Evolutionary conservation across 83 land plant species (phyloP).

Genomic region (Larix sibirica): DNA sequence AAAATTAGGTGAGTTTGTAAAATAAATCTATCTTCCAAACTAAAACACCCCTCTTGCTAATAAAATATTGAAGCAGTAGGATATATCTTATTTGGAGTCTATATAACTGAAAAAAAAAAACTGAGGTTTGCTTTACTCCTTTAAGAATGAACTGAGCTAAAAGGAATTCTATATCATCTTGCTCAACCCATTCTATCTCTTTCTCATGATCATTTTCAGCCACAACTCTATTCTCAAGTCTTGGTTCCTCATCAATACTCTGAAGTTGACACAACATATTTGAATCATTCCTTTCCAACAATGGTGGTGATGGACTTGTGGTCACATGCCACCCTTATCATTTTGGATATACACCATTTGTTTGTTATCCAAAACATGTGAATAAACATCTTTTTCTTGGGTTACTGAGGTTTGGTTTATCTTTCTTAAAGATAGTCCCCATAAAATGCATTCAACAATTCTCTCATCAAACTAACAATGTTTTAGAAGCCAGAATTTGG

Average conservation of each 20-base stretch:
- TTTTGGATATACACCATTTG: slow-evolving; percentile 79
- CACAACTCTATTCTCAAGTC: slow-evolving; percentile 23
- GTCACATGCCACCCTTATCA: slow-evolving; percentile 90
- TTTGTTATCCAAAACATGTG: slow-evolving; percentile 91
- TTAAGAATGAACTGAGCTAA: too few relatives aligned
- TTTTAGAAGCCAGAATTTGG: background rate
- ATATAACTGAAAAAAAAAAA: too few relatives aligned
- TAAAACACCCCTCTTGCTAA: too few relatives aligned
- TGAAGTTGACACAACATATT: background rate
- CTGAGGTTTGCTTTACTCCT: too few relatives aligned
- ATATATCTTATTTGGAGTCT: too few relatives aligned
- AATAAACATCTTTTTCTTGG: slow-evolving; percentile 80
- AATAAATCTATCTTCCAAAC: too few relatives aligned
- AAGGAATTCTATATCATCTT: too few relatives aligned
- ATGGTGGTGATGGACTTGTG: slow-evolving; percentile 98
- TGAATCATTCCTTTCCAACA: background rate
- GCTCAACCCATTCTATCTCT: slow-evolving; percentile 78
- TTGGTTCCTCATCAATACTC: slow-evolving; percentile 22
- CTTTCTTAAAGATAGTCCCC: background rate
- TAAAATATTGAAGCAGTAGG: too few relatives aligned
- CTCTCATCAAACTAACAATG: background rate
- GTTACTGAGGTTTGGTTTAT: slow-evolving; percentile 76
- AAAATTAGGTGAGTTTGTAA: too few relatives aligned
- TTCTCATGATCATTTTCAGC: slow-evolving; percentile 33
- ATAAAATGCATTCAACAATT: background rate